Percentiles rank a stretch among this genome's conserved stretches.
These are phyloP conservation scores for Paraglomus brasilianum DNA, from an alignment of 192 early-diverging fungal species.

Conservation along the genomic window DNA sequence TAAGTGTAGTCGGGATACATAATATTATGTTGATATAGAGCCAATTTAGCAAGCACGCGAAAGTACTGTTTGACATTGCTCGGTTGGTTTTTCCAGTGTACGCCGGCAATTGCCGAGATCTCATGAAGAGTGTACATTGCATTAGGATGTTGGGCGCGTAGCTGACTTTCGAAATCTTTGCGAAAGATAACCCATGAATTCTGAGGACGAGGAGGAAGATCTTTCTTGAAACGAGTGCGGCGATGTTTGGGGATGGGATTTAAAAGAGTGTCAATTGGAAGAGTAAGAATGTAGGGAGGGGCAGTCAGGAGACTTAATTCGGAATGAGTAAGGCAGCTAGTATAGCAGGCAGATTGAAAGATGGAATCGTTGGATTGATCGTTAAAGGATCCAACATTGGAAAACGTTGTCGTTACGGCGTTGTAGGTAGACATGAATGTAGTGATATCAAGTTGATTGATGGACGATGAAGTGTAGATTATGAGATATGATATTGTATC, in stretches of 20 bases:
- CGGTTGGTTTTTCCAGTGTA: neutral
- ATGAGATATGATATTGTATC: no score
- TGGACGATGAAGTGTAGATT: no score
- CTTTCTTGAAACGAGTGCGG: neutral
- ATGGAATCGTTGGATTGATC: no score
- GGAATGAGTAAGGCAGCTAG: no score
- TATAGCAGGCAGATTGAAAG: no score
- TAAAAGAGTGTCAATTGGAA: neutral
- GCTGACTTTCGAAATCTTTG: conserved; percentile 18
- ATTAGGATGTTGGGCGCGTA: conserved; percentile 1
- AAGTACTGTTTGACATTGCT: neutral
- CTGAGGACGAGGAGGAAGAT: conserved; percentile 2
- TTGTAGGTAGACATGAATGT: no score
- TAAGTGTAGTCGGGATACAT: conserved; percentile 13
- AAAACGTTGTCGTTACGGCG: no score
- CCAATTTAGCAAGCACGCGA: neutral
- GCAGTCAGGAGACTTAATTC: neutral
- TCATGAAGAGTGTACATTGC: conserved; percentile 4
- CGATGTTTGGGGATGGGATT: neutral
- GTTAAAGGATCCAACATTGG: no score
- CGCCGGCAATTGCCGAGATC: conserved; percentile 9
- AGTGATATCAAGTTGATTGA: no score
- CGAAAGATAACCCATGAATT: conserved; percentile 15
- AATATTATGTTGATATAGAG: neutral
- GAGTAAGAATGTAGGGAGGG: conserved; percentile 23